Evolutionary conservation across 2,329 filamentous ascomycete genomes (phyloP), one percentile per base, ranked within the genome.

Genomic region (Bipolaris bicolor): DNA sequence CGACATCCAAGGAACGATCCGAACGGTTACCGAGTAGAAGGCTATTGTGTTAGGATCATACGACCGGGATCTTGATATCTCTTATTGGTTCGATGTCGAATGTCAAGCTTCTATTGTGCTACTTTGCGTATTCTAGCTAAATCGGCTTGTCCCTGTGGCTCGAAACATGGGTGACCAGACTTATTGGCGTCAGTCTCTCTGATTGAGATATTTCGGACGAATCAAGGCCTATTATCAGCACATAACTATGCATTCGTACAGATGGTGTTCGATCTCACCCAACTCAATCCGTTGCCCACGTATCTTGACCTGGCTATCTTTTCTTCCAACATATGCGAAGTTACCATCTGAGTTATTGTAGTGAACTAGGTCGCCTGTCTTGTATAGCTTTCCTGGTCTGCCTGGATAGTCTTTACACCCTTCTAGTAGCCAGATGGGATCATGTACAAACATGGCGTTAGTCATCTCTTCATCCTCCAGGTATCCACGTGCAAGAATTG

Each of bases 231-330:
- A 20, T 20, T 20, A 20, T 3, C 20, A 20, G 1, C 20, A 20
- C 20, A 3, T 20, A 20, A 3, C 3, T 5, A 43, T 22, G 18
- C n/a, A 18, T 18, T 39, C 5, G 7, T 18, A 9, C 11, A 43
- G 4, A 39, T 45, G 3, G 15, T 20, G 5, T 16, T 63, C 52
- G n/a, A 39, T 7, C 36, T 72, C 70, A 2, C 59, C 61, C 3
- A 70, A 49, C 47, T 72, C 69, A 31, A 71, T 48, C 3, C 69
- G 57, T 24, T 69, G 66, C 3, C 70, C 70, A 7, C 61, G 48
- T 9, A 68, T 37, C 45, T 72, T 72, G 48, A 70, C 56, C 49
- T 70, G 67, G 3, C 52, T 40, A 41, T 72, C 69, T 29, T 54
- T 63, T 4, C 69, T 52, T 3, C 66, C 64, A 9, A 64, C 10